Base-by-base conservation (phyloP, 2,329 filamentous ascomycete genomes). In the Xylariaceae sp. region DNA sequence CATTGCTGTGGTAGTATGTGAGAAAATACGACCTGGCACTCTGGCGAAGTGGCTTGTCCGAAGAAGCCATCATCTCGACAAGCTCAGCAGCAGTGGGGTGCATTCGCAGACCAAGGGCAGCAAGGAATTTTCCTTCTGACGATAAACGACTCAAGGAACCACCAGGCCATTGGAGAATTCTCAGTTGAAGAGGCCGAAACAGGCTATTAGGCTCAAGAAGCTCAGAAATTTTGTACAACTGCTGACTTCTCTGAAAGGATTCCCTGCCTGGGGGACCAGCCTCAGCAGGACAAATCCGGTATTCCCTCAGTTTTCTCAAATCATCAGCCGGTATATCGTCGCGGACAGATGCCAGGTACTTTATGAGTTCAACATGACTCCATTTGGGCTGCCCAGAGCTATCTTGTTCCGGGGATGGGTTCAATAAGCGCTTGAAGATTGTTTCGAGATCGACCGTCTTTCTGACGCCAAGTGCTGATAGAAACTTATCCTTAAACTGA, bases 361-460 rank as follows among this genome's bases (percentile, higher is more conserved):
- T 93, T 74, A 99, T 92, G 30, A 99, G 79, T 71, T 99, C 93
- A 62, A 96, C 86, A 71, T 97, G 93, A 59, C 91, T 97, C 90
- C 90, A 96, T 72, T 87, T 86, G 61, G 81, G 82, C 18, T 77
- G 75, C 18, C 78, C 78, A 44, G 74, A 75, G 30, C 82, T 81
- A n/a, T 79, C 77, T 8, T 73, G 73, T 11, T 80, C 76, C 0
- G 77, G 70, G 0, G 85, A 78, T 13, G 82, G 80, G 55, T 82
- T 86, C 66, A 97, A 82, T 49, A 99, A 81, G 50, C 93, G 84
- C 23, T 89, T 88, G 69, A 99, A 97, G 35, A 99, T 95, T 35
- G 95, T 93, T 37, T 91, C 91, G 1, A 99, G 78, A 67, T 99
- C 94, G 17, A 99, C 87, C 0, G 94, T 99, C 76, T 97, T 97